phyloP scores from a whole-genome alignment of 768 basidiomycete genomes.

The Rossbeevera mucosa region DNA sequence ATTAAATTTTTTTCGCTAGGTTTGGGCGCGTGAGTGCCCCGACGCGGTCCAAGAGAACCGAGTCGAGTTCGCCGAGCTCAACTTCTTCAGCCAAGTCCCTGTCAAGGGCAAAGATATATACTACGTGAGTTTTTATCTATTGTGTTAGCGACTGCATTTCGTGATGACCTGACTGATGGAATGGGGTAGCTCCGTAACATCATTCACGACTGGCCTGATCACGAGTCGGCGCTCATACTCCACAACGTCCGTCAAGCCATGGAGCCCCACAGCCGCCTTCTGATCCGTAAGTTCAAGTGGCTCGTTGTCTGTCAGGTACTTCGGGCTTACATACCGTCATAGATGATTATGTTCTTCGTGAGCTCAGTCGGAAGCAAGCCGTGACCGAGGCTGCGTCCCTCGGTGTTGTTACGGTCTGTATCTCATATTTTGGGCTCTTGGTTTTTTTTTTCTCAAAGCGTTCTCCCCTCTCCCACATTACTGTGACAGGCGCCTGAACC shows the following conservation, averaged over 20 bases:
- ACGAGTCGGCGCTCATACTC: constrained; percentile 23
- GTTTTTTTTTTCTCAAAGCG: neutral
- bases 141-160: neutral
- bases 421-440: neutral
- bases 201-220: constrained; percentile 34
- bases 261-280: constrained; percentile 26
- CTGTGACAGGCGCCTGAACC: constrained; percentile 35
- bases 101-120: constrained; percentile 28
- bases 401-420: constrained; percentile 16
- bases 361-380: constrained; percentile 14
- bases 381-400: constrained; percentile 9
- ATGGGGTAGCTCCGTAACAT: constrained; percentile 18
- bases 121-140: constrained; percentile 22
- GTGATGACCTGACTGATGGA: neutral
- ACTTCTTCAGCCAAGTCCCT: constrained; percentile 30
- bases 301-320: neutral
- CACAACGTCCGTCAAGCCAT: constrained; percentile 29
- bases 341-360: constrained; percentile 24
- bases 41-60: constrained; percentile 21
- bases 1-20: constrained; percentile 12
- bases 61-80: constrained; percentile 26
- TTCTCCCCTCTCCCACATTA: neutral
- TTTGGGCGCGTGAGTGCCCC: constrained; percentile 24
- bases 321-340: neutral
- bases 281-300: constrained; percentile 26